phyloP scores from a whole-genome alignment of 78 protist genomes.

The Anaeramoeba flamelloides region DNA sequence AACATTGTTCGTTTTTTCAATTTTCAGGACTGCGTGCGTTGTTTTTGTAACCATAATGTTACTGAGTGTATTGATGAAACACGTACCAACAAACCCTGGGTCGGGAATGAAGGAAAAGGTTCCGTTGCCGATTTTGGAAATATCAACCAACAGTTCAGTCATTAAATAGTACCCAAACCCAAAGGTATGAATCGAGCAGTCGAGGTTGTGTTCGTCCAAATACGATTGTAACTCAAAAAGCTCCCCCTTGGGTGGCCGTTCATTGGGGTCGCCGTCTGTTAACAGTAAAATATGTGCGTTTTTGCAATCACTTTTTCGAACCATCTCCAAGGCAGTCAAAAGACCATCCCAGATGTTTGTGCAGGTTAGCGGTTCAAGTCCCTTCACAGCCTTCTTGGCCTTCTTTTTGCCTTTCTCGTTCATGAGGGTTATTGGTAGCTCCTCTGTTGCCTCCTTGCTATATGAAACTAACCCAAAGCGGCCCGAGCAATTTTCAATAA shows the following conservation, averaged over 20 bases:
- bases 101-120: conserved; percentile 41
- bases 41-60: conserved; percentile 9
- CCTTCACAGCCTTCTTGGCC: conserved; percentile 8
- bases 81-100: conserved; percentile 33
- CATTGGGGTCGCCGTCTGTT: conserved; percentile 46
- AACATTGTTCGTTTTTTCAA: too few species aligned
- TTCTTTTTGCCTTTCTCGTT: background rate
- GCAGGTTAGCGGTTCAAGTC: conserved; percentile 9
- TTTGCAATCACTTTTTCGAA: background rate
- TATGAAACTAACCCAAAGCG: conserved; percentile 32
- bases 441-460: conserved; percentile 6
- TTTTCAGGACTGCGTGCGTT: too few species aligned
- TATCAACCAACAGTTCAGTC: conserved; percentile 23
- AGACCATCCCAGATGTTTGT: conserved; percentile 57
- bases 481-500: conserved; percentile 13
- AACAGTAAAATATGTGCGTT: conserved; percentile 20
- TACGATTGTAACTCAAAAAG: conserved; percentile 22
- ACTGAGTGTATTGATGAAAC: conserved; percentile 28
- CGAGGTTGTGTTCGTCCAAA: conserved; percentile 14
- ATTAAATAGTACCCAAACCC: conserved; percentile 49
- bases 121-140: conserved; percentile 29
- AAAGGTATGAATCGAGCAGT: conserved; percentile 22
- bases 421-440: conserved; percentile 14
- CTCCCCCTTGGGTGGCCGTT: conserved; percentile 38
- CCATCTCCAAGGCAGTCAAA: conserved; percentile 11